Percentiles rank a stretch among this genome's conserved stretches.
phyloP scores from a whole-genome alignment of 225 moss, liverwort and hornwort species.

The Physcomitrellopsis africana region DNA sequence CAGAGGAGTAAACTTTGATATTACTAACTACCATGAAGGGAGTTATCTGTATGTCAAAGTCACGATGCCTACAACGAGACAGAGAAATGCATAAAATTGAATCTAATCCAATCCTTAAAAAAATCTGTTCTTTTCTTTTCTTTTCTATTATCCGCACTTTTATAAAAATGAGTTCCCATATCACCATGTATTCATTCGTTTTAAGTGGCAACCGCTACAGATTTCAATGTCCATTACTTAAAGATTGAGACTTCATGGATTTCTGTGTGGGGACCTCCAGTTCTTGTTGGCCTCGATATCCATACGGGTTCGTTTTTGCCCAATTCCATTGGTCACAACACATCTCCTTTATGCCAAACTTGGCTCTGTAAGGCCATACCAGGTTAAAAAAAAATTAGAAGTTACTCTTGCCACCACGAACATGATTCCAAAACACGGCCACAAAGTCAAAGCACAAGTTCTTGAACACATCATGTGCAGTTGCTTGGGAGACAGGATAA shows the following conservation, averaged over 20 bases:
- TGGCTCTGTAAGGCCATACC: constrained; percentile 54
- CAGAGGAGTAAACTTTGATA: neutral
- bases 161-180: neutral
- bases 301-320: constrained; percentile 80
- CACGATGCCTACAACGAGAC: no score
- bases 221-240: constrained; percentile 25
- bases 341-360: constrained; percentile 71
- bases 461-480: neutral
- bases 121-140: neutral
- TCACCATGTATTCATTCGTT: neutral
- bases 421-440: neutral
- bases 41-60: neutral
- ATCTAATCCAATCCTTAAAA: neutral
- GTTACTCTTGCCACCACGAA: neutral
- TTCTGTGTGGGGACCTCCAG: neutral
- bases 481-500: neutral
- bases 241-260: neutral
- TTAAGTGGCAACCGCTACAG: neutral
- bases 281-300: constrained; percentile 40
- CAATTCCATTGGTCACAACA: constrained; percentile 85
- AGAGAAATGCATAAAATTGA: neutral
- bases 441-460: neutral
- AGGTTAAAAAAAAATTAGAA: neutral
- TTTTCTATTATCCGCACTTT: no score
- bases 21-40: neutral